Base-by-base conservation (phyloP, 2,329 filamentous ascomycete genomes). In the Neonectria magnoliae region DNA sequence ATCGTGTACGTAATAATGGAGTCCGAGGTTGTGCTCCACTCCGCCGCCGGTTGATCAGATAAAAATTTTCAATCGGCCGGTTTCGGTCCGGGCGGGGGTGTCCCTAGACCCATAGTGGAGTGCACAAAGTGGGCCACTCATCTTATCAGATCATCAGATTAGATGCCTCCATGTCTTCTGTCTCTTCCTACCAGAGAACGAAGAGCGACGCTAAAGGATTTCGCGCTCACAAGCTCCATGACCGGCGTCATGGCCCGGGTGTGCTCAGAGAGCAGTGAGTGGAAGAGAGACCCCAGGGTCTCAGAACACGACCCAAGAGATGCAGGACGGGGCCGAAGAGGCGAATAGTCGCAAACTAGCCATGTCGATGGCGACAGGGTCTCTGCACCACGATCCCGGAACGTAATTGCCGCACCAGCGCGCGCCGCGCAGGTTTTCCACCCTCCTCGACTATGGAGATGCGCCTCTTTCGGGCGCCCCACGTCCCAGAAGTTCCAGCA, bases 111-210 rank as follows among this genome's bases (percentile, higher is more conserved):
- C 25, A 11, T 36, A 41, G 36, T 54, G 31, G 22, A 64, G 47
- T 41, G 45, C 48, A 8, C 33, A 8, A 33, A 56, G 50, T 55
- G 67, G 57, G 50, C 41, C 45, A 22, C 60, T 70, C 74, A 81
- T 81, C 79, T 81, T 80, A 81, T 81, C 79, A 76, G 79, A 81
- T 81, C 70, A 81, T 81, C 79, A 79, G 79, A 81, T 81, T 79
- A 81, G 76, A 80, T 80, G 75, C 64, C 44, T 38, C 36, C 27
- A 66, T 57, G 55, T 55, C 51, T 2, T 22, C 41, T 57, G 58
- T 52, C 48, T 27, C 16, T 69, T 62, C 33, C 45, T 38, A 36
- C 61, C 22, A 47, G 16, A n/a, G 16, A 20, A n/a, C 11, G 33
- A 13, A 48, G 58, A n/a, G 18, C 22, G 22, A 9, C 36, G 33